Base-by-base conservation (phyloP, 2,329 filamentous ascomycete species). In the Rhytidhysteron rufulum region DNA sequence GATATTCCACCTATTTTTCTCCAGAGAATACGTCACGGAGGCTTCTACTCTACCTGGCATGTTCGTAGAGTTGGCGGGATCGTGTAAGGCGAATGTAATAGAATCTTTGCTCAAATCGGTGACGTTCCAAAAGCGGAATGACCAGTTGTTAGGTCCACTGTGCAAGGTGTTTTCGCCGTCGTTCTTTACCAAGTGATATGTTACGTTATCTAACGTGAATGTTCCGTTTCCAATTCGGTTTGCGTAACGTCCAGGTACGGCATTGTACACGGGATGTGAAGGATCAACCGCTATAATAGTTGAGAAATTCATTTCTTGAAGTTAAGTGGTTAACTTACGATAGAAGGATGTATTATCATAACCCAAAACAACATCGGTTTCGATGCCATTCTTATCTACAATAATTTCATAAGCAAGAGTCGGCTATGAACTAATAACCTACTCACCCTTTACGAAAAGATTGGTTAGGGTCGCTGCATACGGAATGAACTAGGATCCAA, bases 221-320 rank as follows among this genome's bases (percentile, higher is more conserved):
- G 48, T 48, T 13, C 46, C 59, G n/a, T 58, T 57, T 21, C 59
- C 57, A 40, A 62, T 62, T n/a, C 59, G 58, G 30, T 61, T 61
- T 27, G 54, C 56, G 37, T 62, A 62, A 21, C 54, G 50, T 18
- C 59, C 59, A 10, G 59, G 59, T 27, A 62, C 53, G 17, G 58
- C 57, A 42, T 62, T 62, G 46, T 61, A 62, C 10, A 62, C 59
- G 7, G 59, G 59, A 37, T 62, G 59, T 20, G 57, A 55, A 18
- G 59, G 57, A 37, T 62, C 59, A 34, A 61, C 54, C 15, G 59
- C 58, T 62, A n/a, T n/a, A n/a, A n/a, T n/a, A n/a, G n/a, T n/a
- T n/a, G n/a, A n/a, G n/a, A n/a, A n/a, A n/a, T n/a, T n/a, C n/a
- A n/a, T n/a, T n/a, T n/a, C n/a, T n/a, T n/a, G n/a, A n/a, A n/a